These are phyloP conservation scores for Solanum lignicaule DNA, from an alignment of 257 asterid genomes.

Conservation along the genomic window DNA sequence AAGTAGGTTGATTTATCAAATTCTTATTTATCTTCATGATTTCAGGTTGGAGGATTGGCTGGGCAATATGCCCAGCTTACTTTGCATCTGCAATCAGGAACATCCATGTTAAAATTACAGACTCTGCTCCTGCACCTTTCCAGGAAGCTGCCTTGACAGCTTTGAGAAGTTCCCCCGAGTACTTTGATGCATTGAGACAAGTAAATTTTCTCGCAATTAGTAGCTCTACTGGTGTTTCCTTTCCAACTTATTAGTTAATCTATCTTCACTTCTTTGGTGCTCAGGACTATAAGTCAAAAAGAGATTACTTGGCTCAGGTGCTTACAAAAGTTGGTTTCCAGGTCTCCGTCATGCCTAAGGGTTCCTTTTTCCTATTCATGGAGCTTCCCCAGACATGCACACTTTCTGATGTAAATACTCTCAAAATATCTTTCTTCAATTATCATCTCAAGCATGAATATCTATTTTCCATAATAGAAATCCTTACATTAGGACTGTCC, in stretches of 20 bases:
- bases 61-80: conserved; percentile 74
- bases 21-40: not conserved
- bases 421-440: not conserved
- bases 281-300: conserved; percentile 68
- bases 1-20: not conserved
- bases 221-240: not conserved
- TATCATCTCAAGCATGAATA: not conserved
- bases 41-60: conserved; percentile 94
- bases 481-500: not conserved
- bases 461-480: not conserved
- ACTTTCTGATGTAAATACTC: conserved; percentile 60
- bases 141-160: conserved; percentile 91
- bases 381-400: conserved; percentile 67
- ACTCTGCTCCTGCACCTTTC: conserved; percentile 91
- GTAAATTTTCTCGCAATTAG: conserved; percentile 17
- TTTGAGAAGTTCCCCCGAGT: conserved; percentile 51
- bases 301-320: conserved; percentile 49
- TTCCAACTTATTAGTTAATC: not conserved
- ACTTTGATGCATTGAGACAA: conserved; percentile 37
- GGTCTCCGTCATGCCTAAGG: conserved; percentile 51
- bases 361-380: conserved; percentile 63
- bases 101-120: conserved; percentile 60
- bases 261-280: not conserved
- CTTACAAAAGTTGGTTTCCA: conserved; percentile 61
- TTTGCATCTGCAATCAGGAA: conserved; percentile 74